Base-by-base conservation (phyloP, 129 eudicot species). In the Kitagawia praeruptora region DNA sequence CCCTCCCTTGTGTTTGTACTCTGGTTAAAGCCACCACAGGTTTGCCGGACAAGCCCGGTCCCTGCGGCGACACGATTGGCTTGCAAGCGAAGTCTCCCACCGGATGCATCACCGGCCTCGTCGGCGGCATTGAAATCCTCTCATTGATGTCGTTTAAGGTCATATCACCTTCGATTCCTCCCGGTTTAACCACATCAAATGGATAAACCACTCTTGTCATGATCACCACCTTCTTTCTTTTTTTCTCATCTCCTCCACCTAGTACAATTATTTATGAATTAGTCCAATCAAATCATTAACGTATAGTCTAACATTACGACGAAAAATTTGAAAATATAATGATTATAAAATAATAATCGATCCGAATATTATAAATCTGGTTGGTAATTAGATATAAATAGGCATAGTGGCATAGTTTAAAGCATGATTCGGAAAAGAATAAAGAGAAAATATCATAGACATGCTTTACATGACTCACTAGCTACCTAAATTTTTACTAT, bases 11-110 rank as follows among this genome's bases (percentile, higher is more conserved):
- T 8, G 98, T 94, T 70, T 92, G 98, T 54, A 94, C 86, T 75
- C 87, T 85, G 25, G 96, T 92, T 25, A 94, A 81, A 63, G 98
- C 97, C 76, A 94, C 96, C 80, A 94, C 97, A 2, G 87, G 88
- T 88, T 94, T 94, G 31, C 98, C 98, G 42, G 97, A 91, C 40
- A 94, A 88, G 0, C 98, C 97, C 1, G 93, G 91, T 28, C 96
- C 93, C 0, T 86, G 67, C 9, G 88, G 83, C 8, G 83, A 83
- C 48, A 81, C 83, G 44, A 80, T n/a, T 0, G 93, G 90, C 67
- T 88, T 88, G 81, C 97, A 89, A 0, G 97, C 97, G 63, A 87
- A 94, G 82, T 94, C 96, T 14, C 98, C 98, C 44, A 94, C 98
- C 38, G 98, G 98, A 78, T 94, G 98, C 80, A 80, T 86, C 23